Conservation (phyloP, 2,329 filamentous ascomycete genomes). For the Cladobotryum protrusum region DNA sequence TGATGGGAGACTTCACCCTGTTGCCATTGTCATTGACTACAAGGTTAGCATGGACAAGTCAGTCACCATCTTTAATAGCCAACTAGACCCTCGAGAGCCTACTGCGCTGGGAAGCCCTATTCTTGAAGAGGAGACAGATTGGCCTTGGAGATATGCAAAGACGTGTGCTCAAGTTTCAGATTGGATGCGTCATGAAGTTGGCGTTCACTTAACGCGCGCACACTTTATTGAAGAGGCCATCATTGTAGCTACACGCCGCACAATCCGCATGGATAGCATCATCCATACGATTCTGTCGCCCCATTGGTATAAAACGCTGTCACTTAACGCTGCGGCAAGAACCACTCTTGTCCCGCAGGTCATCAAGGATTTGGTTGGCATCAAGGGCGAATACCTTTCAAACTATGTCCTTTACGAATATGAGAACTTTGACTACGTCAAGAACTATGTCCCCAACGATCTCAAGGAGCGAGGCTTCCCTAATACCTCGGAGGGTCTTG, state of each 20-base stretch:
- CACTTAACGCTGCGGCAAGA: slow-evolving; percentile 42
- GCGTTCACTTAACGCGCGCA: slow-evolving; percentile 38
- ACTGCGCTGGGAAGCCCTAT: slow-evolving; percentile 3
- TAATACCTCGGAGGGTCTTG: slow-evolving; percentile 23
- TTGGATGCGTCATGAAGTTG: slow-evolving; percentile 43
- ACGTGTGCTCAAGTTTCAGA: slow-evolving; percentile 42
- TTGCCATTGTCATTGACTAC: slow-evolving; percentile 44
- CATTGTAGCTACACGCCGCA: slow-evolving; percentile 40
- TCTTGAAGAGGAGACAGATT: slow-evolving; percentile 36
- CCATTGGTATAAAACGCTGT: slow-evolving; percentile 45
- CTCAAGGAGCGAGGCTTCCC: slow-evolving; percentile 38
- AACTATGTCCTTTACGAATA: slow-evolving; percentile 35
- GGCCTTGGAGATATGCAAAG: slow-evolving; percentile 48
- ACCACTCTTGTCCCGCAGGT: slow-evolving; percentile 38
- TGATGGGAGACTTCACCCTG: slow-evolving; percentile 40
- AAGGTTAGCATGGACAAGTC: slow-evolving; percentile 36
- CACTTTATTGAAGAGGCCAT: slow-evolving; percentile 43
- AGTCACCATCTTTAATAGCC: slow-evolving; percentile 43
- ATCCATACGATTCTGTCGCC: slow-evolving; percentile 38
- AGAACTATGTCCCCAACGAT: slow-evolving; percentile 40
- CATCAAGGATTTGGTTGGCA: slow-evolving; percentile 36
- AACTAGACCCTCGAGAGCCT: slow-evolving; percentile 26
- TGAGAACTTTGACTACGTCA: slow-evolving; percentile 38
- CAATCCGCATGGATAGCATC: slow-evolving; percentile 34
- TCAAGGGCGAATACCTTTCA: slow-evolving; percentile 31